phyloP scores from a whole-genome alignment of 176 grass and related monocot species.

The Oryza australiensis region DNA sequence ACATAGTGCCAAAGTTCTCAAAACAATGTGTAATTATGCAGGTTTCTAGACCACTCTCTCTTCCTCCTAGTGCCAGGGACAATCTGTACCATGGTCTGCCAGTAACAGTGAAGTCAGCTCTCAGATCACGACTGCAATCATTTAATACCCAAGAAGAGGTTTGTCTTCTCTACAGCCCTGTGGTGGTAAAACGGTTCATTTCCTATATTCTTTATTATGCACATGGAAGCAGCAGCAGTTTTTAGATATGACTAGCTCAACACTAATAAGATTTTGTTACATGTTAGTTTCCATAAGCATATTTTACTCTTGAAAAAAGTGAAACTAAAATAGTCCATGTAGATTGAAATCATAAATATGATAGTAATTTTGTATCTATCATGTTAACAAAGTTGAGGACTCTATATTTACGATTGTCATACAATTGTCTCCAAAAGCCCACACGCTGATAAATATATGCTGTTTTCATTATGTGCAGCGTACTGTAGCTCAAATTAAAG shows the following conservation, averaged over 20 bases:
- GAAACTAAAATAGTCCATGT: not conserved
- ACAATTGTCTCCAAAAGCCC: not conserved
- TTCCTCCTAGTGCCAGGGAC: slow-evolving; percentile 90
- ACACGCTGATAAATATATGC: not conserved
- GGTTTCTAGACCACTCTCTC: slow-evolving; percentile 85
- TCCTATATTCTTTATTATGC: not conserved
- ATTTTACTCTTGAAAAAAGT: not conserved
- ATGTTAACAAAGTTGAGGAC: not conserved
- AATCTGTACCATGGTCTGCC: slow-evolving; percentile 91
- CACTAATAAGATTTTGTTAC: not conserved
- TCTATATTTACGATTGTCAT: not conserved
- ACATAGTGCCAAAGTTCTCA: not conserved
- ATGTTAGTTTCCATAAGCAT: not conserved
- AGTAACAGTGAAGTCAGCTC: slow-evolving; percentile 61
- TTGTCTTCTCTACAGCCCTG: slow-evolving; percentile 30
- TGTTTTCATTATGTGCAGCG: slow-evolving; percentile 43
- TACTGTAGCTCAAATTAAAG: slow-evolving; percentile 78
- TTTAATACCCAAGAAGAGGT: slow-evolving; percentile 75
- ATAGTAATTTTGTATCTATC: not conserved
- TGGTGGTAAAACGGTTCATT: not conserved
- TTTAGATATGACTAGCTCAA: not conserved
- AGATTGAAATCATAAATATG: not conserved
- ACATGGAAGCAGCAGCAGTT: not conserved
- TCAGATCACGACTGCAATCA: slow-evolving; percentile 66
- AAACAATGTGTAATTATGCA: slow-evolving; percentile 26